Conservation (phyloP, 352 stramenopile species). For the Pythium aquatile region DNA sequence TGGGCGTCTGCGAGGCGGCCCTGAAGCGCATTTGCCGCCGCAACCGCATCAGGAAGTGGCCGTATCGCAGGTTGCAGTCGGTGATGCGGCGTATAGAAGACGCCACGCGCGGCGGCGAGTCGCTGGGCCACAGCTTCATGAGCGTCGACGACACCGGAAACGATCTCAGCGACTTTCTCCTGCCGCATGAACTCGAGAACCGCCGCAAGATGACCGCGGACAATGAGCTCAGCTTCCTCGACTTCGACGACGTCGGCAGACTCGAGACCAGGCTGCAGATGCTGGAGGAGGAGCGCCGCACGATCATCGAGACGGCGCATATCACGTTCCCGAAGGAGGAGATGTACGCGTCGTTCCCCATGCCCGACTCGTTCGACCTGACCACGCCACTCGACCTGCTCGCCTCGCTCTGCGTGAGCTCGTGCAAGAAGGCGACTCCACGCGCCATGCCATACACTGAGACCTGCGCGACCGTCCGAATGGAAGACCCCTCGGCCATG, state of each 20-base stretch:
- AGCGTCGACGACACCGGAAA: neutral
- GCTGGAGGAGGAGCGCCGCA: neutral
- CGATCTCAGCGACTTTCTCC: slow-evolving; percentile 12
- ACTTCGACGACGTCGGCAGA: neutral
- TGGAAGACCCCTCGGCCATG: neutral
- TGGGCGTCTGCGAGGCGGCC: slow-evolving; percentile 77
- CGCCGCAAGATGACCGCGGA: slow-evolving; percentile 14
- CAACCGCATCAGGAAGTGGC: slow-evolving; percentile 71
- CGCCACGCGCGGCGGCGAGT: neutral
- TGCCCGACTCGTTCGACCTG: neutral
- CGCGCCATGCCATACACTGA: neutral
- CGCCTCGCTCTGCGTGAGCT: slow-evolving; percentile 6
- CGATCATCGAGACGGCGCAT: slow-evolving; percentile 4
- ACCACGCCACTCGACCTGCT: neutral
- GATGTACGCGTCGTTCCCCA: neutral
- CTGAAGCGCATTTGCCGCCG: slow-evolving; percentile 79
- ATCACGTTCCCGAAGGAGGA: slow-evolving; percentile 2
- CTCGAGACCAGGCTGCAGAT: neutral
- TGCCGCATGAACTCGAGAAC: slow-evolving; percentile 25
- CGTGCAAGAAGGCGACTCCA: slow-evolving; percentile 1
- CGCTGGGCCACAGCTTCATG: neutral
- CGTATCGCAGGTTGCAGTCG: slow-evolving; percentile 67
- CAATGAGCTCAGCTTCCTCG: neutral
- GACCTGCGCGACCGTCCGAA: neutral
- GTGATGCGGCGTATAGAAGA: slow-evolving; percentile 46